Conservation (phyloP, 331 rosid genomes). For the Quercus phellos region DNA sequence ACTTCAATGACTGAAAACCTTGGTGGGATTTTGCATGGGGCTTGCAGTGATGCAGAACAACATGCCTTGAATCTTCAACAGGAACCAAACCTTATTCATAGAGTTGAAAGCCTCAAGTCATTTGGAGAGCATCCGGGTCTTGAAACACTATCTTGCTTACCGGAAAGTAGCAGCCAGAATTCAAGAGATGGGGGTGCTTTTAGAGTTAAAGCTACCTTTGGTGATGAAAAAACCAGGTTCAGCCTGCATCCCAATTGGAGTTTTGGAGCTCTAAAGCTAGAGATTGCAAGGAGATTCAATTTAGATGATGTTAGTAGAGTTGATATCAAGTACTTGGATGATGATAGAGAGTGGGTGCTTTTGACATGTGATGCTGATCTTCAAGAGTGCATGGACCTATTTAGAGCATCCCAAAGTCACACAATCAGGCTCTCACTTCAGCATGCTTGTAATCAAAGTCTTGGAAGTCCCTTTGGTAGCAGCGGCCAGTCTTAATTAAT, state of each 20-base stretch:
- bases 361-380: conserved; percentile 47
- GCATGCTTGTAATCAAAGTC: conserved; percentile 35
- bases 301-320: conserved; percentile 19
- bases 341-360: conserved; percentile 26
- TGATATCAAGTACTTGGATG: conserved; percentile 24
- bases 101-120: conserved; percentile 15
- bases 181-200: conserved; percentile 23
- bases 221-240: conserved; percentile 44
- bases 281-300: conserved; percentile 25
- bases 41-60: conserved; percentile 11
- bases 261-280: conserved; percentile 24
- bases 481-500: conserved; percentile 27
- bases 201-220: conserved; percentile 48
- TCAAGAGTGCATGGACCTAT: conserved; percentile 48
- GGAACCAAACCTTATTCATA: conserved; percentile 26
- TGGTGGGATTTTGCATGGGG: conserved; percentile 17
- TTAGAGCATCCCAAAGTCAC: conserved; percentile 36
- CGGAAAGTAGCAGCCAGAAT: conserved; percentile 5
- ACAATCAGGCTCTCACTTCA: conserved; percentile 44
- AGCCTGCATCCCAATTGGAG: conserved; percentile 34
- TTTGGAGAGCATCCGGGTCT: conserved; percentile 7
- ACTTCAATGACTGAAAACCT: conserved; percentile 29
- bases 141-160: conserved; percentile 21
- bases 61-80: conserved; percentile 10
- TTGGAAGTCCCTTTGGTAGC: conserved; percentile 30